Percentiles rank a stretch among this genome's conserved stretches.
phyloP scores from a whole-genome alignment of 495 filamentous ascomycete species.

The Talaromyces nanjingensis region DNA sequence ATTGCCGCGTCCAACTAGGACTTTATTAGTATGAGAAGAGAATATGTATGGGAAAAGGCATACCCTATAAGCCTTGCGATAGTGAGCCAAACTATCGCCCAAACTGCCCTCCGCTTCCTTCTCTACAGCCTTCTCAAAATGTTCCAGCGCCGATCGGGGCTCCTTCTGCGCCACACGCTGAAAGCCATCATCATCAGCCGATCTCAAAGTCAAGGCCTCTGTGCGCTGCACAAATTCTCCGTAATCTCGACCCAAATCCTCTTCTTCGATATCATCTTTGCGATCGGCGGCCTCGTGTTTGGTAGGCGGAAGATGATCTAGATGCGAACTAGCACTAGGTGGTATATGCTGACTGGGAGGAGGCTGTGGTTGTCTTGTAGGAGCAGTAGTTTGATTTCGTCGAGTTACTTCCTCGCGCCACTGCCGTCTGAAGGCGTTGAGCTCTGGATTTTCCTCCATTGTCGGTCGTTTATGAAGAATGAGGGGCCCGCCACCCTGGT shows the following conservation, averaged over 20 bases:
- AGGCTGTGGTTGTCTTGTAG: slow-evolving; percentile 15
- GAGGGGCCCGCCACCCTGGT: not conserved
- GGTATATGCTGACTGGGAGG: slow-evolving; percentile 16
- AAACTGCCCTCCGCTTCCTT: slow-evolving; percentile 76
- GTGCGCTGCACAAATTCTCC: slow-evolving; percentile 37
- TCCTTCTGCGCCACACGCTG: slow-evolving; percentile 31
- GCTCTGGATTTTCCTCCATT: slow-evolving; percentile 63
- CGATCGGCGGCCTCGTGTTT: slow-evolving; percentile 27
- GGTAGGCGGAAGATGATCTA: slow-evolving; percentile 25
- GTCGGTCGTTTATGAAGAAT: slow-evolving; percentile 3
- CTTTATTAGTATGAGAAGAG: slow-evolving; percentile 14
- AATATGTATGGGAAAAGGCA: slow-evolving; percentile 7
- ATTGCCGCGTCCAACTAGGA: slow-evolving; percentile 71
- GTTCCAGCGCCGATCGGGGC: slow-evolving; percentile 75
- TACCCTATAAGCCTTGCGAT: slow-evolving; percentile 84
- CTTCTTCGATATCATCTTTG: slow-evolving; percentile 34
- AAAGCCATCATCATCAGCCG: slow-evolving; percentile 27
- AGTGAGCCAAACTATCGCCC: slow-evolving; percentile 83
- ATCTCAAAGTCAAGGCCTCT: slow-evolving; percentile 23
- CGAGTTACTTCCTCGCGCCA: slow-evolving; percentile 77
- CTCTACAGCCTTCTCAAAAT: slow-evolving; percentile 89
- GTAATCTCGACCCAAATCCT: slow-evolving; percentile 32
- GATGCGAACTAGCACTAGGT: slow-evolving; percentile 16
- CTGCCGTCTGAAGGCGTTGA: slow-evolving; percentile 72
- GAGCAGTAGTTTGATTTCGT: slow-evolving; percentile 28